These are phyloP conservation scores for Hypomyces rosellus DNA, from an alignment of 2,329 filamentous ascomycete genomes.

Conservation along the genomic window DNA sequence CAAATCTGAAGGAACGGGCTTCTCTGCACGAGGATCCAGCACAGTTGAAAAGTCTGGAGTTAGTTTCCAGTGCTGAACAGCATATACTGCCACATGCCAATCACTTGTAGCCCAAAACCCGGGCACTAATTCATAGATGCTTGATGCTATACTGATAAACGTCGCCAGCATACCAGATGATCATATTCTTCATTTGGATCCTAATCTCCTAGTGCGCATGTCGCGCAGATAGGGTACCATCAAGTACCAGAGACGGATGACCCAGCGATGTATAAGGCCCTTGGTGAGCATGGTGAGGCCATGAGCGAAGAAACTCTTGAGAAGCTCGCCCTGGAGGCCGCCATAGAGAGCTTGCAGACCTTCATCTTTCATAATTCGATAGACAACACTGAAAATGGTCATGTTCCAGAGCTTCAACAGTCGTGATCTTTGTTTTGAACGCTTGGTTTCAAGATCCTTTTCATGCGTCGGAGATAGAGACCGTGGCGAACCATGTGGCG, in stretches of 20 bases:
- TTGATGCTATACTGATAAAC: too few relatives aligned
- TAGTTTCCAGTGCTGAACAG: conserved; percentile 67
- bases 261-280: conserved; percentile 63
- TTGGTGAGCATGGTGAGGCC: conserved; percentile 85
- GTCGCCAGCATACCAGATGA: too few relatives aligned
- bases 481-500: conserved; percentile 33
- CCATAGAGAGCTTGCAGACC: conserved; percentile 66
- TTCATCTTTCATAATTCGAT: conserved; percentile 54
- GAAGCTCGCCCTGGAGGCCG: conserved; percentile 67
- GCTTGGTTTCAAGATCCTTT: conserved; percentile 6
- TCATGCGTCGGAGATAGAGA: conserved; percentile 10
- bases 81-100: too few relatives aligned
- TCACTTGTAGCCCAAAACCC: too few relatives aligned
- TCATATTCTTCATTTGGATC: not conserved
- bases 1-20: conserved; percentile 83
- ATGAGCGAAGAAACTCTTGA: conserved; percentile 80
- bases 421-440: conserved; percentile 8
- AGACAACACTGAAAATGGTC: conserved; percentile 58
- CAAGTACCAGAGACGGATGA: conserved; percentile 67
- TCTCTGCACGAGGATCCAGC: conserved; percentile 79
- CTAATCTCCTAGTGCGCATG: conserved; percentile 15
- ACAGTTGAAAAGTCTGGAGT: conserved; percentile 73
- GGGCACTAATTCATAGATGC: too few relatives aligned
- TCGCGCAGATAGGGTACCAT: conserved; percentile 22
- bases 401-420: conserved; percentile 23